Evolutionary conservation across 306 rosid species (phyloP).

Genomic region (Nissolia schottii): DNA sequence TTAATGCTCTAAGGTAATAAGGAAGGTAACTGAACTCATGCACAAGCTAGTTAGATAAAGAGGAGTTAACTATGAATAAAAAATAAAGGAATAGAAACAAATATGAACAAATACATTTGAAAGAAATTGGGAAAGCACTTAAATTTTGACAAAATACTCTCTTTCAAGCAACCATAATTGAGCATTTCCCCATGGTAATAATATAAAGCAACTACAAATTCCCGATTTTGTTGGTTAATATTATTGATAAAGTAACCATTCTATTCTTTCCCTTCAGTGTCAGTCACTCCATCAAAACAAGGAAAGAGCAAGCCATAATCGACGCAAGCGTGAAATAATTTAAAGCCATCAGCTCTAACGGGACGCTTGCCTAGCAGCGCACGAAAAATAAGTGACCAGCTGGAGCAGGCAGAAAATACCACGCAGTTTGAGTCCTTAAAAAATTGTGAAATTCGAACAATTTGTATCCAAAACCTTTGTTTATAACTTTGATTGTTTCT

Average conservation of each 20-base stretch:
- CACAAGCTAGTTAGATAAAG: neutral
- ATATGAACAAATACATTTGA: neutral
- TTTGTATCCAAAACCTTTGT: constrained; percentile 32
- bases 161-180: no score
- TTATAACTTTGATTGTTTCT: constrained; percentile 18
- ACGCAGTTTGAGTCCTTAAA: neutral
- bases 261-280: neutral
- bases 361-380: no score
- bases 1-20: neutral
- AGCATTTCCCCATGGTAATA: no score
- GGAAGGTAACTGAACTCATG: neutral
- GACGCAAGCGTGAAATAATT: neutral
- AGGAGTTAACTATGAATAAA: neutral
- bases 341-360: no score
- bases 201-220: no score
- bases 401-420: neutral
- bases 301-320: neutral
- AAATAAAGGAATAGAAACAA: neutral
- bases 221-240: no score
- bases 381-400: neutral
- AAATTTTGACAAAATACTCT: neutral
- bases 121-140: neutral
- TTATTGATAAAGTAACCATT: neutral
- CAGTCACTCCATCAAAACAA: neutral
- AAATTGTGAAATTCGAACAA: constrained; percentile 22